A percentile compares a stretch with the other conserved stretches of the same genome.
phyloP scores from a whole-genome alignment of 805 yeast species.

The Wickerhamiella domercqiae region DNA sequence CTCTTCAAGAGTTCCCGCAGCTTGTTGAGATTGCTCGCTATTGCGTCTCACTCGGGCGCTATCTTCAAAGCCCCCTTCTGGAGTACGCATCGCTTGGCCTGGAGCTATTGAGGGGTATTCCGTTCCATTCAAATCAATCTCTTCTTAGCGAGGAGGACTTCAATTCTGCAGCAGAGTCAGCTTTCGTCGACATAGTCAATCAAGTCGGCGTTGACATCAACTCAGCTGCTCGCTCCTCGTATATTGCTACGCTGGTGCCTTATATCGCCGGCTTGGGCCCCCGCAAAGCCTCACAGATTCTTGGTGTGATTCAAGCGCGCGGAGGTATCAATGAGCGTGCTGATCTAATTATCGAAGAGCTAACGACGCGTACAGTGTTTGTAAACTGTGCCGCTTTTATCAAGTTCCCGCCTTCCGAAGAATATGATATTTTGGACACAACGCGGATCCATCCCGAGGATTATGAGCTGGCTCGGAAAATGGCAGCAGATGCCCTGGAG shows the following conservation, averaged over 20 bases:
- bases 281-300: conserved; percentile 76
- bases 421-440: conserved; percentile 69
- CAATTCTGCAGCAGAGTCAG: conserved; percentile 53
- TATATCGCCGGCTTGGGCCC: conserved; percentile 90
- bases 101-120: conserved; percentile 47
- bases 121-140: conserved; percentile 51
- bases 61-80: conserved; percentile 79
- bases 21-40: conserved; percentile 67
- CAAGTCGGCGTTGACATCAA: conserved; percentile 89
- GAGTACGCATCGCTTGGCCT: conserved; percentile 74
- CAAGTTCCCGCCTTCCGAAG: conserved; percentile 52
- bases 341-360: conserved; percentile 67
- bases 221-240: conserved; percentile 65
- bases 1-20: conserved; percentile 66
- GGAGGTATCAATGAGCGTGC: conserved; percentile 51
- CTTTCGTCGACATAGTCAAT: conserved; percentile 78
- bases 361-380: conserved; percentile 67
- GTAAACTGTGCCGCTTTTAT: conserved; percentile 86
- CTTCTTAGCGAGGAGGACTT: conserved; percentile 51
- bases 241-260: conserved; percentile 54
- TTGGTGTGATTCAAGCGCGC: conserved; percentile 56
- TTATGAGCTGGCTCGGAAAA: conserved; percentile 85
- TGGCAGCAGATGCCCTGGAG: conserved; percentile 97
- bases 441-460: conserved; percentile 98
- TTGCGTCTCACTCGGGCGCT: conserved; percentile 80